Evolutionary conservation across 2,329 filamentous ascomycete genomes (phyloP).

Genomic region (Passalora sequoiae): DNA sequence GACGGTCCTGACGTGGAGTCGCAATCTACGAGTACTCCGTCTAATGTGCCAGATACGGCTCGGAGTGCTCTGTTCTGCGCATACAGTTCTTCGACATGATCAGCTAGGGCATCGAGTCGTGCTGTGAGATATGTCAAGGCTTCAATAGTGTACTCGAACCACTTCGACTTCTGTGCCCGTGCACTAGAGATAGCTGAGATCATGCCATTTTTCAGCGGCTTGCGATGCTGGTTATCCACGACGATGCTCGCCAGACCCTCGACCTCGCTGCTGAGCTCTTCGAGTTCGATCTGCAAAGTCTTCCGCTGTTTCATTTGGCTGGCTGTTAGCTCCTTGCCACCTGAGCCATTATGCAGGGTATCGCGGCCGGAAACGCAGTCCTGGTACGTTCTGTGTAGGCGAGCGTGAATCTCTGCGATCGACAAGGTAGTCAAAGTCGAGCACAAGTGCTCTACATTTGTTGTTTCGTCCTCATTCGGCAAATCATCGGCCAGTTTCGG

Average conservation of each 20-base stretch:
- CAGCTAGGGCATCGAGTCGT: slow-evolving; percentile 28
- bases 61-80: slow-evolving; percentile 24
- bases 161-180: slow-evolving; percentile 35
- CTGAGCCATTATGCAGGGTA: slow-evolving; percentile 6
- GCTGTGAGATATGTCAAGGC: slow-evolving; percentile 41
- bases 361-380: slow-evolving; percentile 10
- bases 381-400: slow-evolving; percentile 49
- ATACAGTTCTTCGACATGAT: slow-evolving; percentile 27
- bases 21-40: slow-evolving; percentile 12
- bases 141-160: slow-evolving; percentile 41
- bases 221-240: slow-evolving; percentile 61
- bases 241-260: slow-evolving; percentile 66
- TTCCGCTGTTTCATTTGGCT: slow-evolving; percentile 28
- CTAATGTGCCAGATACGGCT: slow-evolving; percentile 23
- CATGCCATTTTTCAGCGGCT: slow-evolving; percentile 50
- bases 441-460: slow-evolving; percentile 54
- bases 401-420: slow-evolving; percentile 39
- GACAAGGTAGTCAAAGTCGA: slow-evolving; percentile 39
- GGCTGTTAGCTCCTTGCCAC: slow-evolving; percentile 22
- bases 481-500: slow-evolving; percentile 51
- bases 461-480: slow-evolving; percentile 43
- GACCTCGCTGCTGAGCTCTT: slow-evolving; percentile 65
- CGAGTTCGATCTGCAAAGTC: slow-evolving; percentile 58
- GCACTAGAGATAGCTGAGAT: slow-evolving; percentile 35
- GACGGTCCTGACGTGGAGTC: slow-evolving; percentile 16